A percentile compares a stretch with the other conserved stretches of the same genome.
These are phyloP conservation scores for Durotheca rogersii DNA, from an alignment of 495 filamentous ascomycete species.

Conservation along the genomic window DNA sequence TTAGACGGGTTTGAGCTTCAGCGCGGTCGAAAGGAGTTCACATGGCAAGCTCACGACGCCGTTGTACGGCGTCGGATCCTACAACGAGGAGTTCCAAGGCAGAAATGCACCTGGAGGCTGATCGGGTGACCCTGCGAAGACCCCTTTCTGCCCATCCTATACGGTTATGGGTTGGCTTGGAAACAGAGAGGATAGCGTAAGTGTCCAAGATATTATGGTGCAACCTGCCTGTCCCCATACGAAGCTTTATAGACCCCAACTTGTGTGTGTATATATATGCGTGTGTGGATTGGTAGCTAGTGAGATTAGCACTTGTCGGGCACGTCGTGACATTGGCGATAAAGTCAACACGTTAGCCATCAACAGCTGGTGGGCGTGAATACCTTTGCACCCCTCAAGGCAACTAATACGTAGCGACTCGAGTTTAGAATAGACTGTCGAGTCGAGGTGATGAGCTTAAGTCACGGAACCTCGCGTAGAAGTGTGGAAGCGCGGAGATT, in stretches of 20 bases:
- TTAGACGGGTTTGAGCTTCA: slow-evolving; percentile 24
- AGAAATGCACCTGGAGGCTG: slow-evolving; percentile 25
- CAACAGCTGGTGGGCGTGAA: slow-evolving; percentile 2
- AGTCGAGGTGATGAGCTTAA: not conserved
- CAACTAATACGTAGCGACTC: not conserved
- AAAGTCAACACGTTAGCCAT: too few relatives aligned
- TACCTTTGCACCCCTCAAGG: slow-evolving; percentile 8
- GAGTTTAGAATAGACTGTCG: not conserved
- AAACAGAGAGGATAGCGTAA: not conserved
- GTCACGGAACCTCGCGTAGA: not conserved
- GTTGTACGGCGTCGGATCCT: slow-evolving; percentile 4
- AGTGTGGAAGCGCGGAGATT: too few relatives aligned
- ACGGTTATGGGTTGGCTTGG: not conserved
- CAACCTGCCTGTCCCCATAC: too few relatives aligned
- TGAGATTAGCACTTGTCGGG: not conserved
- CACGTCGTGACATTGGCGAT: slow-evolving; percentile 25
- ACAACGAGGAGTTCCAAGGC: slow-evolving; percentile 28
- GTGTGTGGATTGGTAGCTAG: slow-evolving; percentile 1
- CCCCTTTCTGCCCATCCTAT: slow-evolving; percentile 3
- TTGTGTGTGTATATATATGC: slow-evolving; percentile 11
- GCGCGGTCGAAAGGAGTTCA: slow-evolving; percentile 27
- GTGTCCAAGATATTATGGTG: too few relatives aligned
- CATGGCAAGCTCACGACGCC: slow-evolving; percentile 23
- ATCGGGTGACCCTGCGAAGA: slow-evolving; percentile 13
- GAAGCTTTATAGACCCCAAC: too few relatives aligned